Percentiles rank a stretch among this genome's conserved stretches.
Evolutionary conservation across 805 yeast species (phyloP).

Genomic region (Kodamaea sagamina): DNA sequence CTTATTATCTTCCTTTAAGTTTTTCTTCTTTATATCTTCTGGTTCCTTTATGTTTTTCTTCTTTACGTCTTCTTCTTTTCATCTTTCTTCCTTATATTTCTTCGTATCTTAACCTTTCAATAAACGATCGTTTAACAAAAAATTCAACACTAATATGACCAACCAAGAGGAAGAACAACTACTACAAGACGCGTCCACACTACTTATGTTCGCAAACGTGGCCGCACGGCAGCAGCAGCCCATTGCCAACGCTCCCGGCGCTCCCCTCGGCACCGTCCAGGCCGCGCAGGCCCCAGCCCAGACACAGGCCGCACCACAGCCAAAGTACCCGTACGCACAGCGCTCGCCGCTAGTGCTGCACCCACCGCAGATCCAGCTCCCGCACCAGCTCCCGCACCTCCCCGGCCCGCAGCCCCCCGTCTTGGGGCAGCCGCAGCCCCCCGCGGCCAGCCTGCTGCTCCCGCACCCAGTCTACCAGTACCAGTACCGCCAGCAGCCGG

Average conservation of each 20-base stretch:
- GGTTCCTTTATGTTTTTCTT: too few relatives aligned
- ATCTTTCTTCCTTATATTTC: too few relatives aligned
- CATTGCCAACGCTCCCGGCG: background rate
- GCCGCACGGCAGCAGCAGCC: slow-evolving; percentile 46
- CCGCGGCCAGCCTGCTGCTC: slow-evolving; percentile 1
- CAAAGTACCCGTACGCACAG: background rate
- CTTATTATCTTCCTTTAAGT: background rate
- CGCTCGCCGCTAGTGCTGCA: slow-evolving; percentile 9
- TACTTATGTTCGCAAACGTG: slow-evolving; percentile 60
- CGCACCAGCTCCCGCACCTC: slow-evolving; percentile 6
- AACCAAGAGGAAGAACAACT: slow-evolving; percentile 35
- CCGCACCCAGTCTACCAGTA: too few relatives aligned
- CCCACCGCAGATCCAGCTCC: slow-evolving; percentile 11
- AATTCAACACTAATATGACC: slow-evolving; percentile 8
- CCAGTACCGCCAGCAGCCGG: too few relatives aligned
- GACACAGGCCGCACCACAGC: slow-evolving; percentile 9
- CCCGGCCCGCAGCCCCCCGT: slow-evolving; percentile 12
- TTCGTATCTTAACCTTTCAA: background rate
- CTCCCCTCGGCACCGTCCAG: background rate
- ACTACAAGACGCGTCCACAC: slow-evolving; percentile 61
- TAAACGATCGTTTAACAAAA: slow-evolving; percentile 10
- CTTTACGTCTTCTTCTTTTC: too few relatives aligned
- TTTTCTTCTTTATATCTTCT: background rate
- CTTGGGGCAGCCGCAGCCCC: background rate
- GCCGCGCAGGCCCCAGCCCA: background rate